Conservation (phyloP, 345 rosid genomes). For the Heritiera fomes region DNA sequence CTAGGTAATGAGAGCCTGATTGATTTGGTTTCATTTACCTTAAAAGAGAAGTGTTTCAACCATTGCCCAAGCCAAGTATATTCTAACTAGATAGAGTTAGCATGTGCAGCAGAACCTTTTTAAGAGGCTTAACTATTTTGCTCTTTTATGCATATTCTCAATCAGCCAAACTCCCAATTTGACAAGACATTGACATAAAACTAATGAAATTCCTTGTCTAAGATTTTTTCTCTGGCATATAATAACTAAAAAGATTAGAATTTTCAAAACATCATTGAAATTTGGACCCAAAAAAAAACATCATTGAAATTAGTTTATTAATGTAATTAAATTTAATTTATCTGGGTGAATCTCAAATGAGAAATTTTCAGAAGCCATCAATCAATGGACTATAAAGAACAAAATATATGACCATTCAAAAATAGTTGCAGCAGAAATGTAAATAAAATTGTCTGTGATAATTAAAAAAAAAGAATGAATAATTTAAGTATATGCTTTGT, state of each 20-base stretch:
- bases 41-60: neutral
- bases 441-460: neutral
- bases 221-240: neutral
- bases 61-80: conserved; percentile 27
- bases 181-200: conserved; percentile 9
- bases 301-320: neutral
- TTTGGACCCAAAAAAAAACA: neutral
- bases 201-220: neutral
- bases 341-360: neutral
- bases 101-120: conserved; percentile 23
- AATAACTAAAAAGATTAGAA: neutral
- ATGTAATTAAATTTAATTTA: neutral
- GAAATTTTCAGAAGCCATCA: neutral
- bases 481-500: neutral
- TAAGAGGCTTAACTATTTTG: neutral
- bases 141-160: conserved; percentile 1
- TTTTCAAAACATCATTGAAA: neutral
- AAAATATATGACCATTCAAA: neutral
- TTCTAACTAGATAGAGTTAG: neutral
- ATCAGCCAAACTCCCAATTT: neutral
- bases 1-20: neutral
- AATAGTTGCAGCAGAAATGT: neutral
- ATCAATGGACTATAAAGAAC: neutral
- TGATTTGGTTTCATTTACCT: neutral
- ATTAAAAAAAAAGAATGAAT: neutral